Evolutionary conservation across 768 basidiomycete species (phyloP).

Genomic region (Tricholomella constricta): DNA sequence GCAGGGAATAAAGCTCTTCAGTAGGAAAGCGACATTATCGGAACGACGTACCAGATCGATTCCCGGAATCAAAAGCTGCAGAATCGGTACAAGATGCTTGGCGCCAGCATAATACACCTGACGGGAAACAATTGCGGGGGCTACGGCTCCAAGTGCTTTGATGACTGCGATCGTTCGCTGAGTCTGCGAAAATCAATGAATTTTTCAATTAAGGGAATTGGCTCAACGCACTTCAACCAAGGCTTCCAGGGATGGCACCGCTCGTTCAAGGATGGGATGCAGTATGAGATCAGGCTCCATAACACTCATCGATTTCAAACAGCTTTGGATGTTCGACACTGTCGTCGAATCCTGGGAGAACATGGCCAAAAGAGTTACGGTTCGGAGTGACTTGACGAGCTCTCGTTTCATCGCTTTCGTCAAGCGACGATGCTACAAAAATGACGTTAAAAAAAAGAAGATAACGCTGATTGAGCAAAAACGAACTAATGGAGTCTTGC

Average conservation of each 20-base stretch:
- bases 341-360: constrained; percentile 83
- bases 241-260: constrained; percentile 84
- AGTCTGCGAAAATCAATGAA: constrained; percentile 48
- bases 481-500: constrained; percentile 73
- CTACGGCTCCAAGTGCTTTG: constrained; percentile 80
- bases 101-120: constrained; percentile 80
- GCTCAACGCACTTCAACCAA: constrained; percentile 67
- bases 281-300: constrained; percentile 89
- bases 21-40: neutral
- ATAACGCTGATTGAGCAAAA: neutral
- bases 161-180: constrained; percentile 85
- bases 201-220: neutral
- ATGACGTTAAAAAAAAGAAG: constrained; percentile 1
- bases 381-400: constrained; percentile 79
- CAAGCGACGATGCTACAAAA: constrained; percentile 64
- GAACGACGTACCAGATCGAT: constrained; percentile 73
- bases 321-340: constrained; percentile 74
- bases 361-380: constrained; percentile 85
- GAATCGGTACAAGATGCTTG: constrained; percentile 76
- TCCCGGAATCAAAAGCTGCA: constrained; percentile 81
- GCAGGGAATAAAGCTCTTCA: neutral
- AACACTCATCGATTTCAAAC: constrained; percentile 78
- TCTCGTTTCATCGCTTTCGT: constrained; percentile 80
- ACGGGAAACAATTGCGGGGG: constrained; percentile 78
- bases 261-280: constrained; percentile 78